A percentile compares a stretch with the other conserved stretches of the same genome.
phyloP scores from a whole-genome alignment of 1,284 basidiomycete species.

The Grifola frondosa region DNA sequence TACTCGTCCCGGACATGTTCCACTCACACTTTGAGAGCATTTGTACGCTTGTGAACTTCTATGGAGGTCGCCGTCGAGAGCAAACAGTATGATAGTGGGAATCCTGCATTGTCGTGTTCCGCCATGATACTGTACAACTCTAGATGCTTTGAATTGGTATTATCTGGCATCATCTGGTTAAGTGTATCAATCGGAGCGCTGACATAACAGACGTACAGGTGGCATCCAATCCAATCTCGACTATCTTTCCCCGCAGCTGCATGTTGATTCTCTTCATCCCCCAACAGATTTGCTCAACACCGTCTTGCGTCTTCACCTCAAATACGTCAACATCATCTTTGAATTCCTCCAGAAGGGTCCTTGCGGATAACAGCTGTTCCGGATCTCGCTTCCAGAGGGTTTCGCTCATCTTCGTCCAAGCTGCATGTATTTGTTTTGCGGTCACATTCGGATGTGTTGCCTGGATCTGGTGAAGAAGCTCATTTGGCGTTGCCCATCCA shows the following conservation, averaged over 20 bases:
- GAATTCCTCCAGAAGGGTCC: conserved; percentile 25
- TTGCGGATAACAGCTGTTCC: conserved; percentile 28
- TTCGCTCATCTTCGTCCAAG: conserved; percentile 30
- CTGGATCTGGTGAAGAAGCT: no score
- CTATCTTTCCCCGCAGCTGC: conserved; percentile 18
- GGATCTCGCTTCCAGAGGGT: conserved; percentile 26
- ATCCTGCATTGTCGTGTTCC: conserved; percentile 31
- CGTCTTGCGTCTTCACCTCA: conserved; percentile 15
- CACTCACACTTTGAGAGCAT: conserved; percentile 23
- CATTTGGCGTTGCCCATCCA: no score
- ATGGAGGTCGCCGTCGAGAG: conserved; percentile 28
- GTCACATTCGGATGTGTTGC: conserved; percentile 25
- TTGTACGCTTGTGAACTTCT: conserved; percentile 23
- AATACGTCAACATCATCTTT: conserved; percentile 25
- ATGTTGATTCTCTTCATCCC: conserved; percentile 25
- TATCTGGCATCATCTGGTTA: no score
- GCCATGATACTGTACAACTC: conserved; percentile 32
- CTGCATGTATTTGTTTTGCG: conserved; percentile 20
- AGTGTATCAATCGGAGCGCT: neutral
- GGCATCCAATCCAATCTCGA: conserved; percentile 32
- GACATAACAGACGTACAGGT: conserved; percentile 27
- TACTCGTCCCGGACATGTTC: conserved; percentile 21
- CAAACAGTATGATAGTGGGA: conserved; percentile 31
- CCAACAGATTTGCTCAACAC: conserved; percentile 25
- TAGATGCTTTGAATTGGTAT: conserved; percentile 32